These are phyloP conservation scores for Populus trichocarpa DNA, from an alignment of 441 rosid species.

Conservation along the genomic window DNA sequence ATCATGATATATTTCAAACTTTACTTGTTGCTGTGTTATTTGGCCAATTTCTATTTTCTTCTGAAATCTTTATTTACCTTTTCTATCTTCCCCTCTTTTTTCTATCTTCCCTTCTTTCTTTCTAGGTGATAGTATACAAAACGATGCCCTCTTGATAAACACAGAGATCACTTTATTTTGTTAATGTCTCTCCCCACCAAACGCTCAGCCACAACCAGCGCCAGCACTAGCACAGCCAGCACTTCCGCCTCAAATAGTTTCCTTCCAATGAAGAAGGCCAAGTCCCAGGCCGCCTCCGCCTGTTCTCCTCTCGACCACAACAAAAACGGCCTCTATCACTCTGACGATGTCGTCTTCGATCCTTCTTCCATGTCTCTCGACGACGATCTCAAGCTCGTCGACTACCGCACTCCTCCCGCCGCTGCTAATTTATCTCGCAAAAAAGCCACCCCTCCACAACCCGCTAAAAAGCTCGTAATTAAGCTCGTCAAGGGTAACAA, in stretches of 20 bases:
- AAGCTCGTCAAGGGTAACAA: slow-evolving; percentile 73
- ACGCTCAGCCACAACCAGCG: slow-evolving; percentile 53
- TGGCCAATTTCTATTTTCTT: not conserved
- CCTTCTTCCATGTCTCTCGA: slow-evolving; percentile 47
- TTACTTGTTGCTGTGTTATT: too few species aligned
- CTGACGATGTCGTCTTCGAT: slow-evolving; percentile 12
- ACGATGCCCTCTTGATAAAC: slow-evolving; percentile 18
- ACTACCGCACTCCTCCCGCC: slow-evolving; percentile 35
- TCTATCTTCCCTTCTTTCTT: too few species aligned
- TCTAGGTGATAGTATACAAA: not conserved
- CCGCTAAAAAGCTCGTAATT: slow-evolving; percentile 90
- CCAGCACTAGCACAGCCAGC: slow-evolving; percentile 26
- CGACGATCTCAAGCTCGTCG: slow-evolving; percentile 56
- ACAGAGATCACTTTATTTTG: slow-evolving; percentile 3
- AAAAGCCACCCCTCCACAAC: slow-evolving; percentile 89
- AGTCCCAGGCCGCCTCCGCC: slow-evolving; percentile 58
- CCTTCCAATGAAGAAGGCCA: slow-evolving; percentile 81
- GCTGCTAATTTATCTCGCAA: slow-evolving; percentile 92
- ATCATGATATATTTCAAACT: too few species aligned
- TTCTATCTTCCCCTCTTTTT: too few species aligned
- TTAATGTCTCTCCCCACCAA: slow-evolving; percentile 93
- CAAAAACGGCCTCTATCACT: slow-evolving; percentile 65
- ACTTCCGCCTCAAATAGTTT: slow-evolving; percentile 21
- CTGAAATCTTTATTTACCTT: not conserved
- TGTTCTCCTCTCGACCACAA: slow-evolving; percentile 48